Evolutionary conservation across 1,284 basidiomycete species (phyloP), one percentile per base, ranked within the genome.

Genomic region (Schizophyllum commune): DNA sequence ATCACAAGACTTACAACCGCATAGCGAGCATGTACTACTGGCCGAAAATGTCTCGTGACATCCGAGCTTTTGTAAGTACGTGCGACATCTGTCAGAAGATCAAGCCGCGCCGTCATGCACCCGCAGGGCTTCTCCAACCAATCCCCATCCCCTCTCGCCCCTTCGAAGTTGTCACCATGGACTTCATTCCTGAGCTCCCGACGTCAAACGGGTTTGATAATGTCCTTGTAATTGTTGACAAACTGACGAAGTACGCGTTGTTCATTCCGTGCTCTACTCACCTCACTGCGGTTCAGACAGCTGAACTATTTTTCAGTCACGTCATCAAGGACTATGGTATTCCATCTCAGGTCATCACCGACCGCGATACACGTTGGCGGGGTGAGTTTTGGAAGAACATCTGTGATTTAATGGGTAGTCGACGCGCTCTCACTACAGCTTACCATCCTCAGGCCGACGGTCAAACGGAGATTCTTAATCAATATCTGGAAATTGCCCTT

Each of bases 201-300:
- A 75, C 71, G 69, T 13, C 54, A 52, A 5, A 72, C 75, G 73
- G 64, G 57, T 15, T 52, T 60, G 33, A 69, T 71, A 58, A 67
- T 73, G 7, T 64, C 63, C 11, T 47, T 39, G 20, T 77, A n/a
- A 67, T 76, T n/a, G 66, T 74, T 7, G 71, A 76, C 65, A 68
- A 68, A 8, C 68, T 79, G 32, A 77, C 75, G 19, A 81, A 83
- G 63, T 69, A 69, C 61, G 71, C 69, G 0, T 65, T 72, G 19
- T 77, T 81, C 62, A 73, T 78, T 4, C 73, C 75, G 0, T 70
- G 68, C 1, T 51, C 60, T 0, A 71, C 65, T 0, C 33, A 15
- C 17, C 59, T 60, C 8, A 53, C 58, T 0, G 61, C 57, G 21
- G 17, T 52, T 4, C 65, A 64, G 19, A 66, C 66, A 1, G 69